Conservation (phyloP, 495 filamentous ascomycete species). For the Trichoderma asperelloides region DNA sequence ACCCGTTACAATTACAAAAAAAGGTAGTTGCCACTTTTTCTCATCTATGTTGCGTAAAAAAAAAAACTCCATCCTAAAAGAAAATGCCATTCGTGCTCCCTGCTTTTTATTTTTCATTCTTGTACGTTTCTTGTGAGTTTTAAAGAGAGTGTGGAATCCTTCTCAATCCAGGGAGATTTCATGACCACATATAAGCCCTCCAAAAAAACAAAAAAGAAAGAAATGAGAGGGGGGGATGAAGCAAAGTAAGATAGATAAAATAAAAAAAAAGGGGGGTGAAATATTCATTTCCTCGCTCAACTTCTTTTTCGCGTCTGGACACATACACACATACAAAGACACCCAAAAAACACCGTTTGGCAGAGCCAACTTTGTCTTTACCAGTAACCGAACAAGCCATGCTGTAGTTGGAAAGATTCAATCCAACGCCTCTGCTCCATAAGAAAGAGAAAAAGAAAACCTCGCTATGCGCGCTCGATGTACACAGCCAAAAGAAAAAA, state of each 20-base stretch:
- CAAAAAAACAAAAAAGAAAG: not conserved
- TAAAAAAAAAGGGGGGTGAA: not conserved
- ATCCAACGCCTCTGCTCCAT: slow-evolving; percentile 27
- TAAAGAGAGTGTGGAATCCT: not conserved
- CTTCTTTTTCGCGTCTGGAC: not conserved
- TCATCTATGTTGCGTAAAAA: not conserved
- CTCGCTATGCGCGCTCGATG: slow-evolving; percentile 24
- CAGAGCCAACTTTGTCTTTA: not conserved
- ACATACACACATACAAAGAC: not conserved
- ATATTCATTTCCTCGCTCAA: not conserved
- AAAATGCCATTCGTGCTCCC: not conserved
- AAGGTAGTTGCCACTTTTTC: slow-evolving; percentile 9
- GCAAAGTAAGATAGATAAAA: not conserved
- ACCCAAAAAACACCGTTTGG: not conserved
- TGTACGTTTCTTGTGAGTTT: not conserved
- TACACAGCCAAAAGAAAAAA: slow-evolving; percentile 12
- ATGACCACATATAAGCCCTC: too few relatives aligned
- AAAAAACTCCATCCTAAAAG: not conserved
- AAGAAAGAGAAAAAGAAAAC: slow-evolving; percentile 12
- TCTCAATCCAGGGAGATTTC: not conserved
- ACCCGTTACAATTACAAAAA: slow-evolving; percentile 11
- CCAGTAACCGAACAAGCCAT: slow-evolving; percentile 3
- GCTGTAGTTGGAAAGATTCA: slow-evolving; percentile 1
- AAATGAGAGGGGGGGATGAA: not conserved
- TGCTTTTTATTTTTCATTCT: not conserved